A percentile compares a stretch with the other conserved stretches of the same genome.
Evolutionary conservation across 2,329 filamentous ascomycete species (phyloP).

Genomic region (Capronia epimyces): DNA sequence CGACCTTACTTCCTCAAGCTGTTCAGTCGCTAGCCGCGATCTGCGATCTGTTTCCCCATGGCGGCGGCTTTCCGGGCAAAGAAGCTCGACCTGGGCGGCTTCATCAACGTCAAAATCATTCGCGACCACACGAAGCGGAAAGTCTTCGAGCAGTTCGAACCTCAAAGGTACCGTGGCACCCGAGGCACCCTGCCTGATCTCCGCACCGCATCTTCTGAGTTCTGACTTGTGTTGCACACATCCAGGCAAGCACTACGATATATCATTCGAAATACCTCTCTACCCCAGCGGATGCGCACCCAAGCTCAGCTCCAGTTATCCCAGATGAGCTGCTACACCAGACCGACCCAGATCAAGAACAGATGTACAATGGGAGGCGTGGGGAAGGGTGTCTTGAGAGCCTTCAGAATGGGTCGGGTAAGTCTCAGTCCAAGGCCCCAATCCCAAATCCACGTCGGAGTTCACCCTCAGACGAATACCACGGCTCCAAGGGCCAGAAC

Average conservation of each 20-base stretch:
- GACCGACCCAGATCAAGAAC: slow-evolving; percentile 89
- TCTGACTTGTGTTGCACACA: neutral
- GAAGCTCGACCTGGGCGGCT: slow-evolving; percentile 82
- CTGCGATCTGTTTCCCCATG: neutral
- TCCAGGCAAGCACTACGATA: slow-evolving; percentile 84
- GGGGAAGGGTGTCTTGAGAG: slow-evolving; percentile 80
- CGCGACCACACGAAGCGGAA: slow-evolving; percentile 96
- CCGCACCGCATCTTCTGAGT: too few relatives aligned
- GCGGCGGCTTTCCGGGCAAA: slow-evolving; percentile 64
- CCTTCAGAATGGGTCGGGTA: slow-evolving; percentile 89
- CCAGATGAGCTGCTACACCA: slow-evolving; percentile 94
- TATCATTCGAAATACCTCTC: slow-evolving; percentile 85
- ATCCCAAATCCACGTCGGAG: neutral
- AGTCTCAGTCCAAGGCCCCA: slow-evolving; percentile 36
- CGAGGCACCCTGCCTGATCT: too few relatives aligned
- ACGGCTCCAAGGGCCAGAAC: neutral
- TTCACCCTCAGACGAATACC: neutral
- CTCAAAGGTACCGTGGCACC: slow-evolving; percentile 65
- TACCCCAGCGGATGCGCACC: slow-evolving; percentile 74
- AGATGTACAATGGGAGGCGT: slow-evolving; percentile 89
- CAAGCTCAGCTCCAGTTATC: slow-evolving; percentile 89
- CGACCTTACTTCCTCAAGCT: too few relatives aligned
- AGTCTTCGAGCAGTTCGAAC: slow-evolving; percentile 78
- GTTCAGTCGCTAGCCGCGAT: too few relatives aligned
- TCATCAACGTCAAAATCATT: slow-evolving; percentile 77